Conservation (phyloP, 345 rosid species). For the Euphorbia tirucalli region DNA sequence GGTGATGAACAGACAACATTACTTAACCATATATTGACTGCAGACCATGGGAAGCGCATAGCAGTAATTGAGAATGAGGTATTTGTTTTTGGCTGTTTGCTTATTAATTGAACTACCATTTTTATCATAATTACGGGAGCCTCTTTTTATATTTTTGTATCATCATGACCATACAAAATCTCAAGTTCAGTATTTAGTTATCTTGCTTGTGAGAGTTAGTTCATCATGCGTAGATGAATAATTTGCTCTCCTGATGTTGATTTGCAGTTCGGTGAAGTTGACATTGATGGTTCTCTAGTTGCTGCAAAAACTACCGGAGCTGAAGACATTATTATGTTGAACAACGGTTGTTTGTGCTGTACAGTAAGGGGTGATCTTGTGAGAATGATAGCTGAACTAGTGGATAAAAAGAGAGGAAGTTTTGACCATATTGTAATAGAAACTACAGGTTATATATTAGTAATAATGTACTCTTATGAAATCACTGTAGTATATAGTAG, state of each 20-base stretch:
- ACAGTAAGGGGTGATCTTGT: slow-evolving; percentile 98
- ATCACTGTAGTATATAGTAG: background rate
- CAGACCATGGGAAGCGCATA: slow-evolving; percentile 91
- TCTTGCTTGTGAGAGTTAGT: background rate
- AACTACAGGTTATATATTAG: slow-evolving; percentile 62
- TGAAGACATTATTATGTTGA: slow-evolving; percentile 89
- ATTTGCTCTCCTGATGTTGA: background rate
- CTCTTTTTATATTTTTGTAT: background rate
- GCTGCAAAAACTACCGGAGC: slow-evolving; percentile 87
- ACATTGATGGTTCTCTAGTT: slow-evolving; percentile 91
- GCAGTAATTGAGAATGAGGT: slow-evolving; percentile 99
- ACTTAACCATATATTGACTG: slow-evolving; percentile 89
- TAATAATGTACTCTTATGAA: background rate
- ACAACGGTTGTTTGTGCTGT: slow-evolving; percentile 96
- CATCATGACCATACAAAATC: background rate
- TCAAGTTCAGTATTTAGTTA: background rate
- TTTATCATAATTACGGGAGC: background rate
- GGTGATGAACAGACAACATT: slow-evolving; percentile 69
- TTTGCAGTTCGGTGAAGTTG: slow-evolving; percentile 87
- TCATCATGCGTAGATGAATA: background rate
- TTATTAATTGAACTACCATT: background rate
- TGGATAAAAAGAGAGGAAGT: slow-evolving; percentile 70
- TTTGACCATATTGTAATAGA: slow-evolving; percentile 93
- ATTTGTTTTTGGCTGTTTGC: background rate
- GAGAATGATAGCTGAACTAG: slow-evolving; percentile 85